Evolutionary conservation across 2,329 filamentous ascomycete genomes (phyloP).

Genomic region (Dactylellina cionopaga): DNA sequence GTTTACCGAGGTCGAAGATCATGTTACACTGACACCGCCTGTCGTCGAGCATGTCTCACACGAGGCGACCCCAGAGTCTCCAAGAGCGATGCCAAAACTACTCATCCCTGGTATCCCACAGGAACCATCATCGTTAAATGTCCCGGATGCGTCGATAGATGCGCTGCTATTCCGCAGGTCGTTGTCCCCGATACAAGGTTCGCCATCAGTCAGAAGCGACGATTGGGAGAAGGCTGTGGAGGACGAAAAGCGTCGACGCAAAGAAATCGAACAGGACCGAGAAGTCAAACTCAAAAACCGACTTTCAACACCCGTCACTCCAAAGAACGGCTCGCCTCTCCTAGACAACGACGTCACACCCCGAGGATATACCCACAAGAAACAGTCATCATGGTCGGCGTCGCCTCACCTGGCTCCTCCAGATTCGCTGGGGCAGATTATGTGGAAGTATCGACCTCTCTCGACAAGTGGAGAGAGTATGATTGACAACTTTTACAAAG

Average conservation of each 20-base stretch:
- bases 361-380: conserved; percentile 40
- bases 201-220: conserved; percentile 34
- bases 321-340: conserved; percentile 40
- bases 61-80: conserved; percentile 31
- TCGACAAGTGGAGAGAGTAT: conserved; percentile 49
- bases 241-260: conserved; percentile 42
- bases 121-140: neutral
- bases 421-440: conserved; percentile 41
- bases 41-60: conserved; percentile 21
- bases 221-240: conserved; percentile 49
- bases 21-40: neutral
- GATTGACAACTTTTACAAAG: conserved; percentile 48
- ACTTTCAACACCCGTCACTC: conserved; percentile 43
- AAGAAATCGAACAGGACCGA: conserved; percentile 50
- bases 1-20: conserved; percentile 48
- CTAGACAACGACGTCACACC: conserved; percentile 35
- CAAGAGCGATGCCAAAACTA: conserved; percentile 26
- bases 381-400: conserved; percentile 49
- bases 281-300: conserved; percentile 51
- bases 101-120: conserved; percentile 25
- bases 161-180: conserved; percentile 35
- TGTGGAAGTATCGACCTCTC: conserved; percentile 46
- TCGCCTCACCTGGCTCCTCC: conserved; percentile 45
- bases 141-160: conserved; percentile 27
- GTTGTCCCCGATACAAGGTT: conserved; percentile 46